Evolutionary conservation across 768 basidiomycete genomes (phyloP).

Genomic region (Mycena pura): DNA sequence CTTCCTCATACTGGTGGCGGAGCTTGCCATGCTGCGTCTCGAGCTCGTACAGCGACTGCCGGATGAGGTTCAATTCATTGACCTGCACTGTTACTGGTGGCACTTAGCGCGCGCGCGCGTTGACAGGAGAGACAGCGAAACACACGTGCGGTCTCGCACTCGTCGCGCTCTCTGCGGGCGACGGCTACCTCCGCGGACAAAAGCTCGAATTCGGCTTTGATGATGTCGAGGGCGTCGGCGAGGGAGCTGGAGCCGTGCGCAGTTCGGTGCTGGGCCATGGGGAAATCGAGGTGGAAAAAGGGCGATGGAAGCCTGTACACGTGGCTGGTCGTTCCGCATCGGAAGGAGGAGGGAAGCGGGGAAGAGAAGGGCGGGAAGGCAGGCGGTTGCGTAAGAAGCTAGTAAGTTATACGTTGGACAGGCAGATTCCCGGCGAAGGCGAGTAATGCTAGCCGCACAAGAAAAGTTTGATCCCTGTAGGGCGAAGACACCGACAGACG

Average conservation of each 20-base stretch:
- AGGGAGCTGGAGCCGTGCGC: slow-evolving; percentile 33
- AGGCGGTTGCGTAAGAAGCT: not conserved
- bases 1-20: slow-evolving; percentile 71
- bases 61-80: slow-evolving; percentile 74
- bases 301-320: slow-evolving; percentile 17
- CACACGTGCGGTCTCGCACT: slow-evolving; percentile 75
- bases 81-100: slow-evolving; percentile 64
- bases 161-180: slow-evolving; percentile 70
- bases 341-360: not conserved
- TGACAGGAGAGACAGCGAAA: slow-evolving; percentile 6
- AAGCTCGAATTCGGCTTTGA: slow-evolving; percentile 74
- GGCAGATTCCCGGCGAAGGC: no score
- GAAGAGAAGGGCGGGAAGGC: slow-evolving; percentile 1
- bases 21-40: slow-evolving; percentile 74
- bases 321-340: slow-evolving; percentile 11
- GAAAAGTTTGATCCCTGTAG: no score
- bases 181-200: slow-evolving; percentile 61
- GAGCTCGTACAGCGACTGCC: slow-evolving; percentile 75
- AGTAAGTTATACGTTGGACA: slow-evolving; percentile 17
- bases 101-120: not conserved
- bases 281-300: slow-evolving; percentile 22
- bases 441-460: no score
- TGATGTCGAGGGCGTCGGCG: slow-evolving; percentile 67
- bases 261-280: slow-evolving; percentile 25
- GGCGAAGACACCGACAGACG: no score